Conservation (phyloP, 768 basidiomycete genomes). For the Cyclocybe cylindracea region DNA sequence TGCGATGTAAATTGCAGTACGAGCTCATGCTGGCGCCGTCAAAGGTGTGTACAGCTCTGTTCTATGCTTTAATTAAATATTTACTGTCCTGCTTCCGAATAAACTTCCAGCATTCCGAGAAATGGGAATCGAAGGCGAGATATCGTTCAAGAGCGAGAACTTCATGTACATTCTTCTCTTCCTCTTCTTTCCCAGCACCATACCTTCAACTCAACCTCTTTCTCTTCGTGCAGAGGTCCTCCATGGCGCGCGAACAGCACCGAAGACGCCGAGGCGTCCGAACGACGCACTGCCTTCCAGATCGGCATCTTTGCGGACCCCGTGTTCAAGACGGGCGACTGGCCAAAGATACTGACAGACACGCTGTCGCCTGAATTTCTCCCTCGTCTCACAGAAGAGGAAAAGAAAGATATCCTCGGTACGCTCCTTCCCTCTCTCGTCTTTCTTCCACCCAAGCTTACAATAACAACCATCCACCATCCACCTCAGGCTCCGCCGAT, state of each 20-base stretch:
- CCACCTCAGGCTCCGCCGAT: slow-evolving; percentile 45
- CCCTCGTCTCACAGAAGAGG: slow-evolving; percentile 47
- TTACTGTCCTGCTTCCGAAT: neutral
- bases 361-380: slow-evolving; percentile 46
- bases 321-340: slow-evolving; percentile 51
- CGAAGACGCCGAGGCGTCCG: slow-evolving; percentile 44
- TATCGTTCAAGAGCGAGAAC: slow-evolving; percentile 56
- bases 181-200: no score
- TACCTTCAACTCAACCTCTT: no score
- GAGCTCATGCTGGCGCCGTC: slow-evolving; percentile 51
- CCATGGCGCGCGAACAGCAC: slow-evolving; percentile 46
- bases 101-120: slow-evolving; percentile 38
- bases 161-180: slow-evolving; percentile 34
- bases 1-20: slow-evolving; percentile 27
- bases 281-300: slow-evolving; percentile 51
- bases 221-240: slow-evolving; percentile 30
- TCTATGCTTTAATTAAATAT: neutral
- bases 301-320: slow-evolving; percentile 55
- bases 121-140: slow-evolving; percentile 49
- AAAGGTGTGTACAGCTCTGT: slow-evolving; percentile 32
- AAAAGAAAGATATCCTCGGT: slow-evolving; percentile 45
- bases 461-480: neutral
- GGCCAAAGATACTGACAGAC: slow-evolving; percentile 51
- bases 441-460: neutral
- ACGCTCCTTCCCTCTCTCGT: neutral